A percentile compares a stretch with the other conserved stretches of the same genome.
Conservation (phyloP, 805 yeast genomes). For the Pichia eremophila region DNA sequence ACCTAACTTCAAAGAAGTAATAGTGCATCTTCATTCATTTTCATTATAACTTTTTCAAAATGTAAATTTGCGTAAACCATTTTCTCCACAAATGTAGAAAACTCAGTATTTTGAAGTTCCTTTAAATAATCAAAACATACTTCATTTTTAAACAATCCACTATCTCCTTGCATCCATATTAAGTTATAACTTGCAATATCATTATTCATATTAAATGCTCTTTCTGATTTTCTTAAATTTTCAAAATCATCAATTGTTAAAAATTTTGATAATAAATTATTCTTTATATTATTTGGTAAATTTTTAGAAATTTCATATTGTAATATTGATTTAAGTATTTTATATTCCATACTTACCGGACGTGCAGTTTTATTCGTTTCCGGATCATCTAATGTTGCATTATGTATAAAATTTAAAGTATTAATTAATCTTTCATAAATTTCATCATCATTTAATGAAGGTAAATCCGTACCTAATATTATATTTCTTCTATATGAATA, state of each 20-base stretch:
- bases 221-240: slow-evolving; percentile 4
- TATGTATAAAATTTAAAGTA: slow-evolving; percentile 20
- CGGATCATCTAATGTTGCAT: slow-evolving; percentile 13
- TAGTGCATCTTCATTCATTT: slow-evolving; percentile 15
- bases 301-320: slow-evolving; percentile 17
- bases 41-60: slow-evolving; percentile 16
- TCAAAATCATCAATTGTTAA: slow-evolving; percentile 5
- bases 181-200: not conserved
- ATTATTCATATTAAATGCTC: not conserved
- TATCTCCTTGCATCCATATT: slow-evolving; percentile 3
- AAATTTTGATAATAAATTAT: not conserved
- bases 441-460: slow-evolving; percentile 6
- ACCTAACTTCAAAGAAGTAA: slow-evolving; percentile 8
- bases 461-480: not conserved
- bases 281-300: not conserved
- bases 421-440: slow-evolving; percentile 13
- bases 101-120: not conserved
- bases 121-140: slow-evolving; percentile 11
- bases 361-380: slow-evolving; percentile 2
- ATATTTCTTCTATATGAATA: slow-evolving; percentile 12
- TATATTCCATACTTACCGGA: slow-evolving; percentile 8
- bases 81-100: not conserved
- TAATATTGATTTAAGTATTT: slow-evolving; percentile 13
- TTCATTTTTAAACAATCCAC: slow-evolving; percentile 4
- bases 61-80: slow-evolving; percentile 4